These are phyloP conservation scores for Taiwanofungus camphoratus DNA, from an alignment of 1,284 basidiomycete genomes.

Conservation along the genomic window DNA sequence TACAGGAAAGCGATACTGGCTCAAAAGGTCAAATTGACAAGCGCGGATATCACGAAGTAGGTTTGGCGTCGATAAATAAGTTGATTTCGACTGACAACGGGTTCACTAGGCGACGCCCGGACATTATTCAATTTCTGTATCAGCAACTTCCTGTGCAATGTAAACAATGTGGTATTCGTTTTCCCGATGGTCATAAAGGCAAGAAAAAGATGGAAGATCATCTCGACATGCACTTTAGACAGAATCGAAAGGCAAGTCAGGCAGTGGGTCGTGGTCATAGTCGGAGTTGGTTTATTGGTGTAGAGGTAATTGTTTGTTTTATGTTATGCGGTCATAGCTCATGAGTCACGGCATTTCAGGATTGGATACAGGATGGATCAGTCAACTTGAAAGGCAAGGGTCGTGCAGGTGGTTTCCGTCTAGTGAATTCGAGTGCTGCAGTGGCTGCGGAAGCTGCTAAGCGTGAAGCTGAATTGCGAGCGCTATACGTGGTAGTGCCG, in stretches of 20 bases:
- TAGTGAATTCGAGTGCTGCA: slow-evolving; percentile 48
- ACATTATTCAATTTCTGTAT: slow-evolving; percentile 65
- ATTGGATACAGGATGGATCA: slow-evolving; percentile 74
- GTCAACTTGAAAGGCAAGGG: slow-evolving; percentile 62
- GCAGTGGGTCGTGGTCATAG: slow-evolving; percentile 83
- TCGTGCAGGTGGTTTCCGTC: slow-evolving; percentile 44
- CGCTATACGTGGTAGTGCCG: slow-evolving; percentile 84
- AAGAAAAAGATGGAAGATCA: slow-evolving; percentile 84
- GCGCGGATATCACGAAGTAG: slow-evolving; percentile 70
- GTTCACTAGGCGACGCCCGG: slow-evolving; percentile 52
- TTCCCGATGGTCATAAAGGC: slow-evolving; percentile 65
- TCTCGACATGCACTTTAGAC: slow-evolving; percentile 95
- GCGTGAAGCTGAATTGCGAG: slow-evolving; percentile 68
- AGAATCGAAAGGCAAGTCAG: slow-evolving; percentile 87
- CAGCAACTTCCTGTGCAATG: slow-evolving; percentile 78
- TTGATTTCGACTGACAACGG: slow-evolving; percentile 1
- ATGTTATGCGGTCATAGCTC: slow-evolving; percentile 10
- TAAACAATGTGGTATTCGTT: slow-evolving; percentile 91
- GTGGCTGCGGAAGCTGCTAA: slow-evolving; percentile 65
- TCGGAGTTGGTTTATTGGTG: slow-evolving; percentile 84
- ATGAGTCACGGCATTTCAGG: slow-evolving; percentile 43
- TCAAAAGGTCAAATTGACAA: slow-evolving; percentile 64
- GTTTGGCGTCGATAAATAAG: too few relatives aligned
- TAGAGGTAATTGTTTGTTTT: slow-evolving; percentile 61
- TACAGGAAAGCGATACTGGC: slow-evolving; percentile 73